A percentile compares a stretch with the other conserved stretches of the same genome.
phyloP scores from a whole-genome alignment of 75 land plant species.

The Adiantum capillusveneris region DNA sequence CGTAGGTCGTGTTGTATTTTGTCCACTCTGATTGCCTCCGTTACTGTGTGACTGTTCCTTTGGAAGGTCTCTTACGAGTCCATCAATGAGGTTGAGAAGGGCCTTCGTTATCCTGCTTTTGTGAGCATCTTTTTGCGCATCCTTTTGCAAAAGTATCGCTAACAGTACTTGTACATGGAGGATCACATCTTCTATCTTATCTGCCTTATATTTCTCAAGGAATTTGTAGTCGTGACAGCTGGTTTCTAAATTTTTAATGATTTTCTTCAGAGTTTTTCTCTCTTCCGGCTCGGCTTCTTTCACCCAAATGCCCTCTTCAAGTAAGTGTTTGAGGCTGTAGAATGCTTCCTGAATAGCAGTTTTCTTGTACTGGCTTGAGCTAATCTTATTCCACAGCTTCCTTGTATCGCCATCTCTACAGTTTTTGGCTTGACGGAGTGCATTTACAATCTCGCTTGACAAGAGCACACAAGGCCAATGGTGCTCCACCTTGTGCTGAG shows the following conservation, averaged over 20 bases:
- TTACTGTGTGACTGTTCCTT: conserved; percentile 7
- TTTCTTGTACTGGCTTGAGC: conserved; percentile 24
- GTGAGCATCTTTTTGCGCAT: no score
- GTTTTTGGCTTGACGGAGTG: conserved; percentile 11
- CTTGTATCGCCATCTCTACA: conserved; percentile 18
- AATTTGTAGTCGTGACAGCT: conserved; percentile 10
- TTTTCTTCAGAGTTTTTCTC: conserved; percentile 3
- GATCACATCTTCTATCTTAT: no score
- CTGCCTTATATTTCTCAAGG: conserved; percentile 12
- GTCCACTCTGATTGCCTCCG: not conserved
- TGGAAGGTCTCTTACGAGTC: conserved; percentile 18
- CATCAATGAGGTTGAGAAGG: conserved; percentile 11
- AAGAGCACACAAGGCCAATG: conserved; percentile 35
- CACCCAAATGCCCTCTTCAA: conserved; percentile 10
- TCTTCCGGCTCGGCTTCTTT: conserved; percentile 7
- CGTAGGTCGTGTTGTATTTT: not conserved
- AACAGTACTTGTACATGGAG: conserved; percentile 18
- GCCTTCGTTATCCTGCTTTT: no score
- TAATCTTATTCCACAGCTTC: conserved; percentile 27
- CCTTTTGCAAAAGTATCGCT: no score
- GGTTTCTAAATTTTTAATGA: conserved; percentile 19
- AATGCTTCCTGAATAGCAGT: conserved; percentile 33
- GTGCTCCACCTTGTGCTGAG: conserved; percentile 15
- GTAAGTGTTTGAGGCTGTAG: conserved; percentile 31
- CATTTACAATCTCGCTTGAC: conserved; percentile 29